Percentiles rank a stretch among this genome's conserved stretches.
phyloP scores from a whole-genome alignment of 1,284 basidiomycete genomes.

The Malassezia brasiliensis region DNA sequence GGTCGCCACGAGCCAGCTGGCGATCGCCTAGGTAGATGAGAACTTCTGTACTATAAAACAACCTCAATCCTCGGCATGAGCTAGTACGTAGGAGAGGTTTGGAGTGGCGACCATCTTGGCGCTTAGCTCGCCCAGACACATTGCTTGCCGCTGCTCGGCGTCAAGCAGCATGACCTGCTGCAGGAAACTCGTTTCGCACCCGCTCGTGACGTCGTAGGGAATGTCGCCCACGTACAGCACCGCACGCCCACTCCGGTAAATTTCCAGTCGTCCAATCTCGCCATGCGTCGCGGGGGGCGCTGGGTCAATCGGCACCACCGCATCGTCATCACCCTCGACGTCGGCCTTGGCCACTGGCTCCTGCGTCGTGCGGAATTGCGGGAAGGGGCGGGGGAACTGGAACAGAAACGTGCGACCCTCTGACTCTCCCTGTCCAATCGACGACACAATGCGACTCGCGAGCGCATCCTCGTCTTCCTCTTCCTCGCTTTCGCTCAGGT shows the following conservation, averaged over 20 bases:
- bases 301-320: conserved; percentile 17
- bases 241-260: conserved; percentile 38
- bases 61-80: conserved; percentile 47
- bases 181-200: conserved; percentile 75
- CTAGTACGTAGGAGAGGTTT: conserved; percentile 66
- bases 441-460: conserved; percentile 61
- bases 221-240: conserved; percentile 36
- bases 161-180: conserved; percentile 77
- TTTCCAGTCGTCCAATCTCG: conserved; percentile 34
- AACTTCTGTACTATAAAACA: conserved; percentile 2
- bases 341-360: not conserved
- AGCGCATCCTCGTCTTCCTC: conserved; percentile 77
- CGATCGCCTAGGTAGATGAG: not conserved
- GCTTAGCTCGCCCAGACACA: conserved; percentile 72
- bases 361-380: conserved; percentile 54
- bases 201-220: conserved; percentile 61
- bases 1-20: not conserved
- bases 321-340: not conserved
- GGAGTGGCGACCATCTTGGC: conserved; percentile 77
- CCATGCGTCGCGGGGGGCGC: conserved; percentile 22
- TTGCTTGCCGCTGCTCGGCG: conserved; percentile 55
- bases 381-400: conserved; percentile 84
- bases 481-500: conserved; percentile 72
- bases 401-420: conserved; percentile 71
- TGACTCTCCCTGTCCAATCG: conserved; percentile 25